A percentile compares a stretch with the other conserved stretches of the same genome.
phyloP scores from a whole-genome alignment of 495 filamentous ascomycete genomes.

The Penicillium goetzii region DNA sequence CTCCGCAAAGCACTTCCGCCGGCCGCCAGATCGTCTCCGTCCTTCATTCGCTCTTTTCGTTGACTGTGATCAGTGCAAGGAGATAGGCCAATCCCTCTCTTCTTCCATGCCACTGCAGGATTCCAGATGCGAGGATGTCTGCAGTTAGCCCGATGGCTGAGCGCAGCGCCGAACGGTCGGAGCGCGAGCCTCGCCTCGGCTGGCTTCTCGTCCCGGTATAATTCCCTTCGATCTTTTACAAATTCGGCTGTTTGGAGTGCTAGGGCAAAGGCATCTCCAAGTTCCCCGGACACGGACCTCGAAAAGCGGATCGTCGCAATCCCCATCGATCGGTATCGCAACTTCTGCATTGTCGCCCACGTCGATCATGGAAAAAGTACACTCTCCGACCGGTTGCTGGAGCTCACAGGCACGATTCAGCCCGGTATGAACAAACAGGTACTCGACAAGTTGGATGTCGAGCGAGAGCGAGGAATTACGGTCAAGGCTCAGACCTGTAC shows the following conservation, averaged over 20 bases:
- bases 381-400: slow-evolving; percentile 86
- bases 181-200: slow-evolving; percentile 43
- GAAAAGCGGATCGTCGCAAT: slow-evolving; percentile 85
- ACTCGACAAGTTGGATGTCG: slow-evolving; percentile 94
- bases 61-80: not conserved
- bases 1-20: slow-evolving; percentile 28
- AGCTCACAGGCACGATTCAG: slow-evolving; percentile 92
- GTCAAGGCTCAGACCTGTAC: slow-evolving; percentile 98
- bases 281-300: slow-evolving; percentile 54
- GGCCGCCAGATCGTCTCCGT: not conserved
- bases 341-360: slow-evolving; percentile 97
- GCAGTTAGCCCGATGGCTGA: slow-evolving; percentile 56
- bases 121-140: slow-evolving; percentile 61
- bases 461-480: slow-evolving; percentile 93
- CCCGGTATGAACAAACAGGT: slow-evolving; percentile 91
- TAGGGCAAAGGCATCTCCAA: slow-evolving; percentile 31
- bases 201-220: slow-evolving; percentile 26
- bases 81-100: slow-evolving; percentile 13
- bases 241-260: slow-evolving; percentile 42
- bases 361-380: slow-evolving; percentile 99
- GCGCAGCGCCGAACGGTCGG: slow-evolving; percentile 45
- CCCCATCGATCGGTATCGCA: slow-evolving; percentile 88
- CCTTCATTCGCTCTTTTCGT: slow-evolving; percentile 10
- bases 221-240: slow-evolving; percentile 43
- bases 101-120: slow-evolving; percentile 46